phyloP scores from a whole-genome alignment of 2,329 filamentous ascomycete genomes.

The Phoma sp. region DNA sequence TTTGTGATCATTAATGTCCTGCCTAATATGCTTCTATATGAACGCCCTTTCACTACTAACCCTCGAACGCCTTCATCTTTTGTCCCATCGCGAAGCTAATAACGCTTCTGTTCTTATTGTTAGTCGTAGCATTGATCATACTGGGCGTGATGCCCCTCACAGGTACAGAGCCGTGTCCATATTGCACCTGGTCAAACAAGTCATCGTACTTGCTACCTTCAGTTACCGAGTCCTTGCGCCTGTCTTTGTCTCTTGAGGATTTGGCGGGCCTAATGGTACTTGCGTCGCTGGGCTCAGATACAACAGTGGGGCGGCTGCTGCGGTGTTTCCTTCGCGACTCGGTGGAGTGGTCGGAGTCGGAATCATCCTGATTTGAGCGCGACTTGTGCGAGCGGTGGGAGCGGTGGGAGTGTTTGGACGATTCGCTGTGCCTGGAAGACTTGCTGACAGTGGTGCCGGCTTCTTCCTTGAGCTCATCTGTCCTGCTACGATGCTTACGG shows the following conservation, averaged over 20 bases:
- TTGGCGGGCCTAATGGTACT: slow-evolving; percentile 44
- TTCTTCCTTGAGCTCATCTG: slow-evolving; percentile 18
- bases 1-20: neutral
- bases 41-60: neutral
- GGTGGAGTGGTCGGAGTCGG: slow-evolving; percentile 27
- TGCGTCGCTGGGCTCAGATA: slow-evolving; percentile 46
- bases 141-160: slow-evolving; percentile 49
- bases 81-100: slow-evolving; percentile 44
- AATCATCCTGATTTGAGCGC: slow-evolving; percentile 16
- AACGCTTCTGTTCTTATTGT: slow-evolving; percentile 47
- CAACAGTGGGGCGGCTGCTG: slow-evolving; percentile 28
- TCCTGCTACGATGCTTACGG: slow-evolving; percentile 37
- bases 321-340: slow-evolving; percentile 28
- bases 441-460: slow-evolving; percentile 38
- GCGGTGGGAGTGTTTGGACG: slow-evolving; percentile 30
- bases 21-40: neutral
- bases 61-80: slow-evolving; percentile 41
- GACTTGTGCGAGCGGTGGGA: slow-evolving; percentile 39
- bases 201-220: slow-evolving; percentile 38
- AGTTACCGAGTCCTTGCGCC: slow-evolving; percentile 43
- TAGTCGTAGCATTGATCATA: slow-evolving; percentile 44
- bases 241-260: slow-evolving; percentile 17
- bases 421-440: slow-evolving; percentile 34
- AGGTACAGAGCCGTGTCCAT: slow-evolving; percentile 42
- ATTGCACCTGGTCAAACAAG: slow-evolving; percentile 37